Conservation (phyloP, 2,329 filamentous ascomycete species). For the Phoma herbarum region DNA sequence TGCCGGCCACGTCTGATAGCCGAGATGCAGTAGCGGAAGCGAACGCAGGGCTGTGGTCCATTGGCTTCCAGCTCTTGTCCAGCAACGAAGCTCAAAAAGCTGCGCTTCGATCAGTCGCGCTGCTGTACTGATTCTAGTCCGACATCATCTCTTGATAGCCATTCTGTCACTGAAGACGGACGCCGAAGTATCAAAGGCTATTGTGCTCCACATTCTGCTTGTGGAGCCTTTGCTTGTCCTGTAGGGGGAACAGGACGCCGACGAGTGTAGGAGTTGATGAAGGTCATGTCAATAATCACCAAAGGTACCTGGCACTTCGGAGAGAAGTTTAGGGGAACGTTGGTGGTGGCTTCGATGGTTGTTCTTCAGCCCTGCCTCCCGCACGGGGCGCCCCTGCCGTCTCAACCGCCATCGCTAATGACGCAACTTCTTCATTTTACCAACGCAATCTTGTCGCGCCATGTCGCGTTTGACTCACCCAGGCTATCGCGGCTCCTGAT, state of each 20-base stretch:
- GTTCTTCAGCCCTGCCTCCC: slow-evolving; percentile 29
- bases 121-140: not conserved
- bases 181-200: not conserved
- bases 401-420: slow-evolving; percentile 20
- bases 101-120: not conserved
- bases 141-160: not conserved
- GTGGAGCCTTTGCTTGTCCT: not conserved
- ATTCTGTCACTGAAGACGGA: not conserved
- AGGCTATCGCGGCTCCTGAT: not conserved
- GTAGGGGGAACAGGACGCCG: not conserved
- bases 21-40: slow-evolving; percentile 14
- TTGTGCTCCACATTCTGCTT: not conserved
- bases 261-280: not conserved
- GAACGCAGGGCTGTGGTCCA: slow-evolving; percentile 1
- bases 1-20: not conserved
- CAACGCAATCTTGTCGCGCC: slow-evolving; percentile 4
- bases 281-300: not conserved
- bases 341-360: slow-evolving; percentile 12
- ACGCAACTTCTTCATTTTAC: slow-evolving; percentile 19
- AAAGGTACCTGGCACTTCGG: not conserved
- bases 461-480: slow-evolving; percentile 19
- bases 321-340: slow-evolving; percentile 17
- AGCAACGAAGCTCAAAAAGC: not conserved
- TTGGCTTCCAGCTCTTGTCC: not conserved
- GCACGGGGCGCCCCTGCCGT: slow-evolving; percentile 31